Evolutionary conservation across 2,329 filamentous ascomycete genomes (phyloP), one percentile per base, ranked within the genome.

Genomic region (Seiridium cupressi): DNA sequence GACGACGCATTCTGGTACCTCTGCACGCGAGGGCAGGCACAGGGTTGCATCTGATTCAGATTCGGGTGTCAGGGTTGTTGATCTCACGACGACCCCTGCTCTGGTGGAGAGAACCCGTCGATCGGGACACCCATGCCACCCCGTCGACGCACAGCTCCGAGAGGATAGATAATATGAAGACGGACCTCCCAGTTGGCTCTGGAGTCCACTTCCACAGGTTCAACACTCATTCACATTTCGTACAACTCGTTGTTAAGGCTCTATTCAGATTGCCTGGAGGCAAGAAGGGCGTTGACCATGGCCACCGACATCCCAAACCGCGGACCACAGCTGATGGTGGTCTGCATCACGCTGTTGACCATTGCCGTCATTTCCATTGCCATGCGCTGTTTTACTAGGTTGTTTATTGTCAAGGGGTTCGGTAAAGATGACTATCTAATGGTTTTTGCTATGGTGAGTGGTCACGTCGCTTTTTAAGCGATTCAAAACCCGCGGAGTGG

Each of bases 391-490:
- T 55, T 55, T 42, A 61, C 60, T 5, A 54, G 60, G 32, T 3
- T 58, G 13, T 51, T 55, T n/a, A 55, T 61, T 6, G 46, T 61
- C 34, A 59, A 57, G 44, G 57, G 42, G 8, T 57, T 61, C 26
- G 60, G 60, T 31, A 10, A 35, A 34, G 60, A 61, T 57, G 60
- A 61, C 11, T 58, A 36, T 31, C 36, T 59, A 6, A 61, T 61
- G 60, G 56, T 56, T 18, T 55, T 51, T 42, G 60, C 60, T 31
- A 36, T 44, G 38, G 60, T 61, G 44, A 26, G 60, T 38, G 44
- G 10, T 34, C 13, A 31, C 6, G 9, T 18, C n/a, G 35, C 11
- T 40, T 34, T 40, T 18, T 34, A 31, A 31, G n/a, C n/a, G 9
- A 44, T n/a, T 31, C 8, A 11, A 8, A 11, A 13, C 18, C 31